A percentile compares a stretch with the other conserved stretches of the same genome.
These are phyloP conservation scores for Ophiosphaerella herpotricha DNA, from an alignment of 2,329 filamentous ascomycete genomes.

Conservation along the genomic window DNA sequence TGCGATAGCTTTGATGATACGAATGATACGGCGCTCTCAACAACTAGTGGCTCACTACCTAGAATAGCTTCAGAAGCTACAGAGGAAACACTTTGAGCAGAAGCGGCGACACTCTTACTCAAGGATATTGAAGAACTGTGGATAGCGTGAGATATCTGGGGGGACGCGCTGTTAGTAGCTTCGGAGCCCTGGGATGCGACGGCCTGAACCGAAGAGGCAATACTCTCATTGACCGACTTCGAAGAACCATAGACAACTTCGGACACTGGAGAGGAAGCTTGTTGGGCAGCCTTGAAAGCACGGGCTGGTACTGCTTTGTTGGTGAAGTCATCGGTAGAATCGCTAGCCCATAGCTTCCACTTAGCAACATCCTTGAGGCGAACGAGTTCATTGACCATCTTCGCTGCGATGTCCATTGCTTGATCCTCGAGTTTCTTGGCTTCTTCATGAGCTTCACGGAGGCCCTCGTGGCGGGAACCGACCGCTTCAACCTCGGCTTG, in stretches of 20 bases:
- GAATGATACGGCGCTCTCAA: constrained; percentile 38
- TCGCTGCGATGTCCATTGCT: constrained; percentile 79
- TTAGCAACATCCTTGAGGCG: constrained; percentile 80
- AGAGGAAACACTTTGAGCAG: constrained; percentile 41
- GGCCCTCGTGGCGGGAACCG: constrained; percentile 72
- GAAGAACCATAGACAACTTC: constrained; percentile 42
- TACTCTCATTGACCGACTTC: constrained; percentile 37
- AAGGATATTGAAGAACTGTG: constrained; percentile 36
- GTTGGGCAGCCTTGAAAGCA: constrained; percentile 52
- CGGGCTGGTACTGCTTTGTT: constrained; percentile 66
- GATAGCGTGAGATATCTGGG: constrained; percentile 29
- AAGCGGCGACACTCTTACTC: constrained; percentile 42
- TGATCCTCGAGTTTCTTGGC: constrained; percentile 73
- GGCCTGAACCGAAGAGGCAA: constrained; percentile 45
- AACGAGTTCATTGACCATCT: constrained; percentile 77
- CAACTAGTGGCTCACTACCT: constrained; percentile 26
- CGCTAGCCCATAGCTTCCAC: constrained; percentile 79
- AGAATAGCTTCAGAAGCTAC: constrained; percentile 30
- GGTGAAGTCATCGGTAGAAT: constrained; percentile 79
- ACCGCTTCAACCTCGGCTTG: constrained; percentile 78
- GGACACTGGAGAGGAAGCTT: constrained; percentile 45
- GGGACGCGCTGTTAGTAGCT: constrained; percentile 13
- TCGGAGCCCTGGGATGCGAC: constrained; percentile 34
- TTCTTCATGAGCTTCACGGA: constrained; percentile 69
- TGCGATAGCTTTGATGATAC: constrained; percentile 36